Percentiles rank a stretch among this genome's conserved stretches.
These are phyloP conservation scores for Hyphopichia burtonii DNA, from an alignment of 1,139 yeast genomes.

Conservation along the genomic window DNA sequence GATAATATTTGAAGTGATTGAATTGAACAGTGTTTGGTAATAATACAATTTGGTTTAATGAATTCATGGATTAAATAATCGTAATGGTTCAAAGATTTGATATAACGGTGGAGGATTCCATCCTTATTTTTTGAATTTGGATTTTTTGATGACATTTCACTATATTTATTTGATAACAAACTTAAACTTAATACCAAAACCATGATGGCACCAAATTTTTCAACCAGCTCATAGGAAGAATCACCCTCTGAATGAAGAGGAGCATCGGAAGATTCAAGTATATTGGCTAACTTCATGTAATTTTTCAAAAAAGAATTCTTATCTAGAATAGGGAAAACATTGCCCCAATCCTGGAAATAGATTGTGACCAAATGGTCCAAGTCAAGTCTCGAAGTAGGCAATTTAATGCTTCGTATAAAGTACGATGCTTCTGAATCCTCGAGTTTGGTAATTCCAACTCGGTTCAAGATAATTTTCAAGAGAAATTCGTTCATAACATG, in stretches of 20 bases:
- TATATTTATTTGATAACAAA: slow-evolving; percentile 40
- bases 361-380: slow-evolving; percentile 56
- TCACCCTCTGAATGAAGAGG: slow-evolving; percentile 8
- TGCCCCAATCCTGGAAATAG: slow-evolving; percentile 81
- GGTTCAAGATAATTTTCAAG: slow-evolving; percentile 28
- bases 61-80: slow-evolving; percentile 53
- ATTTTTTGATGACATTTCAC: slow-evolving; percentile 15
- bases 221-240: slow-evolving; percentile 36
- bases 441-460: slow-evolving; percentile 25
- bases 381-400: slow-evolving; percentile 54
- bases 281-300: slow-evolving; percentile 48
- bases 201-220: slow-evolving; percentile 61
- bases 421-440: slow-evolving; percentile 35
- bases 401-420: slow-evolving; percentile 43
- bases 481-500: slow-evolving; percentile 14
- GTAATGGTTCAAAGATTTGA: slow-evolving; percentile 38
- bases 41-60: slow-evolving; percentile 50
- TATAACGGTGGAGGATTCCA: slow-evolving; percentile 17
- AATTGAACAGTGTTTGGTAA: slow-evolving; percentile 58
- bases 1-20: slow-evolving; percentile 70
- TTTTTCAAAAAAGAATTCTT: slow-evolving; percentile 60
- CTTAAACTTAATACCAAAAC: slow-evolving; percentile 60
- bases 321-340: slow-evolving; percentile 66
- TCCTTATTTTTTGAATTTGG: slow-evolving; percentile 4
- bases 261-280: slow-evolving; percentile 28